Conservation (phyloP, 179 eudicot species). For the Beta macrorhiza region DNA sequence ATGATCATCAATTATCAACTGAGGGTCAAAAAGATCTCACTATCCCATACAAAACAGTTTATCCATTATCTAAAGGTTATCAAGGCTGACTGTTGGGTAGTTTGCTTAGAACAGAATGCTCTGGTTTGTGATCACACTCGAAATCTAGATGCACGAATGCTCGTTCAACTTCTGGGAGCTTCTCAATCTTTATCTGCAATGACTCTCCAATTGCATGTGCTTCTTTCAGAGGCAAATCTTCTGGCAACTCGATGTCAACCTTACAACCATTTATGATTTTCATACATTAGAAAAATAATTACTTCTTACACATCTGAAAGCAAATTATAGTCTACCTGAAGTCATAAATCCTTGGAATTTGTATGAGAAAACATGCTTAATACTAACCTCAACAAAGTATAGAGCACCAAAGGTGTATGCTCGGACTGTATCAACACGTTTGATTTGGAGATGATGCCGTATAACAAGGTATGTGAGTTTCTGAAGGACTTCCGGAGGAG, state of each 20-base stretch:
- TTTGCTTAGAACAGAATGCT: conserved; percentile 69
- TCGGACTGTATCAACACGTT: conserved; percentile 84
- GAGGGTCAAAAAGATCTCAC: too few species aligned
- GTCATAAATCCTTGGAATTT: not conserved
- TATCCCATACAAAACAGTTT: not conserved
- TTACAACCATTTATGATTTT: conserved; percentile 17
- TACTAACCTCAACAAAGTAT: conserved; percentile 88
- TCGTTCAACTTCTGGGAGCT: conserved; percentile 78
- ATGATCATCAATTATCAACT: too few species aligned
- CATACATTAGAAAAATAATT: not conserved
- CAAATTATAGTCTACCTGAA: not conserved
- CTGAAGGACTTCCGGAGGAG: conserved; percentile 80
- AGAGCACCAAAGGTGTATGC: conserved; percentile 94
- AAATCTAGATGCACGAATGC: conserved; percentile 95
- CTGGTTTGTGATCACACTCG: conserved; percentile 93
- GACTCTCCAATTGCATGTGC: conserved; percentile 84
- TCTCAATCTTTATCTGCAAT: conserved; percentile 75
- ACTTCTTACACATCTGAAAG: not conserved
- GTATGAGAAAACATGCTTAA: not conserved
- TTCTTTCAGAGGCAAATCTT: conserved; percentile 73
- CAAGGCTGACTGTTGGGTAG: conserved; percentile 62
- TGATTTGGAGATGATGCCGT: conserved; percentile 58
- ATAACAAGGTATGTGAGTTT: conserved; percentile 75
- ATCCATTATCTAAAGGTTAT: conserved; percentile 7
- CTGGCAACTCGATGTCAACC: conserved; percentile 94